Evolutionary conservation across 2,329 filamentous ascomycete genomes (phyloP).

Genomic region (Ophiostoma pallidulum): DNA sequence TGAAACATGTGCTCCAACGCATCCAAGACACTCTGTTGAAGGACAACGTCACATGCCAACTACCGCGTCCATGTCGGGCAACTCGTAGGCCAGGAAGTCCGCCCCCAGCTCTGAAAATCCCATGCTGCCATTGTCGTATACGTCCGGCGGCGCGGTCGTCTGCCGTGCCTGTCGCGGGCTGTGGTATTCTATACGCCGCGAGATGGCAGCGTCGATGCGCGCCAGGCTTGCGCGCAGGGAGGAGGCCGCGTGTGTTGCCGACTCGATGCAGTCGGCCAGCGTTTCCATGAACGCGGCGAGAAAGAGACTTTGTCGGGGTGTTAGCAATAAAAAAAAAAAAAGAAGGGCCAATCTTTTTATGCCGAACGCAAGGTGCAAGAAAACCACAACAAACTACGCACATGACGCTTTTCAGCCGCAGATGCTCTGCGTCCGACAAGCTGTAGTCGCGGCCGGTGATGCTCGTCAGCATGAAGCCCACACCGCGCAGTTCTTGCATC

Average conservation of each 20-base stretch:
- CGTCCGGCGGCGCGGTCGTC: no score
- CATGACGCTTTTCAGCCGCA: slow-evolving; percentile 1
- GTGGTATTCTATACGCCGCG: neutral
- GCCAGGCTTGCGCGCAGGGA: neutral
- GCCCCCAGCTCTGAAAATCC: no score
- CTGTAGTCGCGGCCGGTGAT: slow-evolving; percentile 3
- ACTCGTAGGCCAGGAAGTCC: no score
- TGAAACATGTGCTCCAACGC: no score
- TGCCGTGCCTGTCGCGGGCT: neutral
- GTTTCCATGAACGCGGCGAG: neutral
- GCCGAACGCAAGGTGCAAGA: no score
- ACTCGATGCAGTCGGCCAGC: neutral
- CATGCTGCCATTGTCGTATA: no score
- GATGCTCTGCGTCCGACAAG: neutral
- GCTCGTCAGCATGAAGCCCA: slow-evolving; percentile 6
- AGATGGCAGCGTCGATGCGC: neutral
- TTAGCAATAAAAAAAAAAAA: neutral
- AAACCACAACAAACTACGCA: neutral
- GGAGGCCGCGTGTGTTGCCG: neutral
- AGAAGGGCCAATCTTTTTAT: no score
- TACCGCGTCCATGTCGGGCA: no score
- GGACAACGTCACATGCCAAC: no score
- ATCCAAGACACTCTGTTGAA: no score
- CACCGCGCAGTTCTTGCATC: slow-evolving; percentile 7
- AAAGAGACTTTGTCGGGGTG: no score